phyloP scores from a whole-genome alignment of 2,329 filamentous ascomycete genomes.

The Ophiocordyceps polyrhachis-furcata region DNA sequence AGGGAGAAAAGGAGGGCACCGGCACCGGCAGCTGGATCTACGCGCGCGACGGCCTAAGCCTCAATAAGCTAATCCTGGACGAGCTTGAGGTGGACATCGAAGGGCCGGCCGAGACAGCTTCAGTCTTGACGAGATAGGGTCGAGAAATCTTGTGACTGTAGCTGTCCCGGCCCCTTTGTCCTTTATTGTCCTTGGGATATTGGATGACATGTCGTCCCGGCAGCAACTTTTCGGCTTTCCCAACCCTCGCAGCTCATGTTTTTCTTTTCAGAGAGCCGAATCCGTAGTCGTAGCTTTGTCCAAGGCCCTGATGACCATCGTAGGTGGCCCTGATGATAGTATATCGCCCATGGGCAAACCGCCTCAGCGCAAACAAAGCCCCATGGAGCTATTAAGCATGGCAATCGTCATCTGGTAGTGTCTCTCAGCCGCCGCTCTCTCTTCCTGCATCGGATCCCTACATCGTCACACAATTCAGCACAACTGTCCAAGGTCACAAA shows the following conservation, averaged over 20 bases:
- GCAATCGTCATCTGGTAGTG: conserved; percentile 51
- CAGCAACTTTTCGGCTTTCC: too few relatives aligned
- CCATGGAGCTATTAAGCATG: conserved; percentile 60
- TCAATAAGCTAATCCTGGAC: conserved; percentile 52
- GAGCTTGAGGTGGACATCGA: conserved; percentile 55
- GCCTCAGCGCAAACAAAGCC: conserved; percentile 37
- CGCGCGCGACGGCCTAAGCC: conserved; percentile 57
- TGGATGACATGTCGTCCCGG: neutral
- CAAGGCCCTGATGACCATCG: too few relatives aligned
- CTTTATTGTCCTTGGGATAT: neutral
- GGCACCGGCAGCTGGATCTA: conserved; percentile 71
- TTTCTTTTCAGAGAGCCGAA: neutral
- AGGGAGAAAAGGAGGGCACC: conserved; percentile 58
- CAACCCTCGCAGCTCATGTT: neutral
- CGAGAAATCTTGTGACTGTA: neutral
- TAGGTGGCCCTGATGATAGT: too few relatives aligned
- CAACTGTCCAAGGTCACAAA: neutral
- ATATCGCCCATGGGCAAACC: too few relatives aligned
- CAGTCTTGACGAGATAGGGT: neutral
- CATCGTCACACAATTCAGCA: neutral
- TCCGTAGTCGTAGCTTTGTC: too few relatives aligned
- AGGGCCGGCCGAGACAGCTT: conserved; percentile 9
- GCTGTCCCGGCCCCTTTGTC: neutral
- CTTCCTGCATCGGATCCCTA: conserved; percentile 6
- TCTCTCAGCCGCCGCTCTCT: conserved; percentile 22